Evolutionary conservation across 331 rosid species (phyloP).

Genomic region (Spiraea crenata): DNA sequence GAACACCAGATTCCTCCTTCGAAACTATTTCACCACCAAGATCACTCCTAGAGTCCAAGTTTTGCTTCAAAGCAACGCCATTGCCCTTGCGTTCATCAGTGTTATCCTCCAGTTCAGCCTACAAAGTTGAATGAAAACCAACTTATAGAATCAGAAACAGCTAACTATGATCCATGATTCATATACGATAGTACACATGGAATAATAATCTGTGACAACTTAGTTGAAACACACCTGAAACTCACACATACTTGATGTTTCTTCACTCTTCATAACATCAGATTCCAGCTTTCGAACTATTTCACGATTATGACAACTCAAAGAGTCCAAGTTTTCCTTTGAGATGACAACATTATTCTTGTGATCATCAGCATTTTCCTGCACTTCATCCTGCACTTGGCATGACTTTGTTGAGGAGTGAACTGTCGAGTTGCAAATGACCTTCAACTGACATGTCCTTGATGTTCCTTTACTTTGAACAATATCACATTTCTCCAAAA

Average conservation of each 20-base stretch:
- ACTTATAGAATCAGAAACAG: not conserved
- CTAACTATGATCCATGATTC: not conserved
- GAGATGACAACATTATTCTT: too few relatives aligned
- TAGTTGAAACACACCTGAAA: too few relatives aligned
- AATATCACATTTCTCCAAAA: not conserved
- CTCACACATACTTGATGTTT: too few relatives aligned
- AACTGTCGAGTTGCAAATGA: not conserved
- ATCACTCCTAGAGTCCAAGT: not conserved
- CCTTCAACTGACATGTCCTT: not conserved
- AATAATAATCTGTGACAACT: not conserved
- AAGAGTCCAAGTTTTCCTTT: too few relatives aligned
- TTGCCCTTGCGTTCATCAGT: slow-evolving; percentile 28
- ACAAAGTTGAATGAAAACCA: slow-evolving; percentile 10
- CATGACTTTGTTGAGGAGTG: not conserved
- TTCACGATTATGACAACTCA: too few relatives aligned
- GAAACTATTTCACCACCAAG: not conserved
- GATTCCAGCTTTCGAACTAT: too few relatives aligned
- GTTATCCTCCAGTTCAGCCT: slow-evolving; percentile 31
- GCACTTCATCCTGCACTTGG: too few relatives aligned
- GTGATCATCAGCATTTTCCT: too few relatives aligned
- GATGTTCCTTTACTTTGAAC: not conserved
- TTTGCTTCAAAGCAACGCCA: slow-evolving; percentile 8
- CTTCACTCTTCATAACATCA: too few relatives aligned
- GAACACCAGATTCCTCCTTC: slow-evolving; percentile 5
- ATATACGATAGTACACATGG: not conserved